These are phyloP conservation scores for Hymenoscyphus occultus DNA, from an alignment of 2,329 filamentous ascomycete species.

Conservation along the genomic window DNA sequence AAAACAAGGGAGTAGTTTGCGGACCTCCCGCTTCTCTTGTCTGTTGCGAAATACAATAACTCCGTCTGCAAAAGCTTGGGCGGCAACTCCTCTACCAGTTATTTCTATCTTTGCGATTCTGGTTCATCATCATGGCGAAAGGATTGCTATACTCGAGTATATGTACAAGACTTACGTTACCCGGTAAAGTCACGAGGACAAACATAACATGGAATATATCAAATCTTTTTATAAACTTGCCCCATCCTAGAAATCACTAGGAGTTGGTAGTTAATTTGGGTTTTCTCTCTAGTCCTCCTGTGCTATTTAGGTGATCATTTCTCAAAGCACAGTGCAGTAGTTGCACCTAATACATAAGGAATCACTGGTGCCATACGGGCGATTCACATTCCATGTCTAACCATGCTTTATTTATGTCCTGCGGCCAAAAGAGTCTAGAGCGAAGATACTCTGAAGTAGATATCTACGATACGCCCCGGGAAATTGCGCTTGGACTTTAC, in stretches of 20 bases:
- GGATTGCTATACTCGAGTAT: slow-evolving; percentile 34
- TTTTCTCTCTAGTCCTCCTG: neutral
- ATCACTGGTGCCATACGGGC: no score
- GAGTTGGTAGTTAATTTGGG: neutral
- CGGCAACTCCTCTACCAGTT: neutral
- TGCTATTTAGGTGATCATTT: no score
- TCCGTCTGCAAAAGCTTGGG: neutral
- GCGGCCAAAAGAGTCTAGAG: no score
- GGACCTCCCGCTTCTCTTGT: no score
- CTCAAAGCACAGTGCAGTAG: no score
- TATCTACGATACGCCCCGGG: no score
- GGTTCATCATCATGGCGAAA: slow-evolving; percentile 20
- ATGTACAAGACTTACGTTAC: slow-evolving; percentile 34
- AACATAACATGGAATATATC: slow-evolving; percentile 48
- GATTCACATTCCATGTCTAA: no score
- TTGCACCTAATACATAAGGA: no score
- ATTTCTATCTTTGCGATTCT: neutral
- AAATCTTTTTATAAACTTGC: slow-evolving; percentile 41
- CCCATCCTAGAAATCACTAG: slow-evolving; percentile 44
- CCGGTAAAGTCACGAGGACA: slow-evolving; percentile 40
- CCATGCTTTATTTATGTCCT: no score
- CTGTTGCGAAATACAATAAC: neutral
- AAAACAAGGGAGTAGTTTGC: no score
- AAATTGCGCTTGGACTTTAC: no score
- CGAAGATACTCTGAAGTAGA: no score